These are phyloP conservation scores for Lachnellula cervina DNA, from an alignment of 2,329 filamentous ascomycete species.

Conservation along the genomic window DNA sequence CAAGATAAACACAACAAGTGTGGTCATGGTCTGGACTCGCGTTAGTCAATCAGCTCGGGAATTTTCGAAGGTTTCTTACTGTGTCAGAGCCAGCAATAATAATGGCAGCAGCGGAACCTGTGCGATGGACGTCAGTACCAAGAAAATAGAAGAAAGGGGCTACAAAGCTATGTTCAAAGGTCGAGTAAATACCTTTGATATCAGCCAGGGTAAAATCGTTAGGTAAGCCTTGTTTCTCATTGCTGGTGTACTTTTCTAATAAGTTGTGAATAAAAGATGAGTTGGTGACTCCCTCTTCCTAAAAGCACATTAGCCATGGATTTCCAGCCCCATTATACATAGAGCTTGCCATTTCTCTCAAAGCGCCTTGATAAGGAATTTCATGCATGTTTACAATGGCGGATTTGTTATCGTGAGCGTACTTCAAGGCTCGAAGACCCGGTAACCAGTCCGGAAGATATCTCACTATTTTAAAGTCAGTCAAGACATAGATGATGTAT, in stretches of 20 bases:
- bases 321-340: too few relatives aligned
- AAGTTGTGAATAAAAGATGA: too few relatives aligned
- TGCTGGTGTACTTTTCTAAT: not conserved
- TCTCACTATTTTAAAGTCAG: too few relatives aligned
- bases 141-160: slow-evolving; percentile 39
- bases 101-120: slow-evolving; percentile 43
- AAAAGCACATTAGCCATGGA: too few relatives aligned
- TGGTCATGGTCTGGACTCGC: slow-evolving; percentile 35
- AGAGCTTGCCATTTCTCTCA: too few relatives aligned
- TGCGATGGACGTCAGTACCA: slow-evolving; percentile 29
- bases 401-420: too few relatives aligned
- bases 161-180: slow-evolving; percentile 33
- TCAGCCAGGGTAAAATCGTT: slow-evolving; percentile 14
- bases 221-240: not conserved
- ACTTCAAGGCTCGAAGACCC: too few relatives aligned
- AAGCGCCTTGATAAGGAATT: too few relatives aligned
- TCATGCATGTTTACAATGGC: too few relatives aligned
- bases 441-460: too few relatives aligned
- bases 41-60: slow-evolving; percentile 34
- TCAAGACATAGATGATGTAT: too few relatives aligned
- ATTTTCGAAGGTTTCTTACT: slow-evolving; percentile 36
- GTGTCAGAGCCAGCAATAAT: slow-evolving; percentile 38
- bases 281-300: too few relatives aligned
- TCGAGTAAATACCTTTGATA: slow-evolving; percentile 25
- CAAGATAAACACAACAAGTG: slow-evolving; percentile 38